Evolutionary conservation across 164 flowering plant genomes (phyloP).

Genomic region (Vitis rupestris): DNA sequence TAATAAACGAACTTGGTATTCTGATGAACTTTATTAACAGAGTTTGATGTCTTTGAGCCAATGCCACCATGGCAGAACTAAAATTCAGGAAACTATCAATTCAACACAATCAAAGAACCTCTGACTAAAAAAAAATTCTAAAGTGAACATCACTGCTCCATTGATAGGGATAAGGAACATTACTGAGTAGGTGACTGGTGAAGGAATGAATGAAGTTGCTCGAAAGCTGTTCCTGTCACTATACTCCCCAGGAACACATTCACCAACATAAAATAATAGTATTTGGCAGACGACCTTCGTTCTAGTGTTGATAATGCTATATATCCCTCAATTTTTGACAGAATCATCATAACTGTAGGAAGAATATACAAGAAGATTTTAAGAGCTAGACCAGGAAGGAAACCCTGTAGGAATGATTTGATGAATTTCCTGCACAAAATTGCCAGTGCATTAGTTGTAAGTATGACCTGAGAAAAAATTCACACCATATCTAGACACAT

Average conservation of each 20-base stretch:
- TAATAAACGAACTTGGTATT: too few relatives aligned
- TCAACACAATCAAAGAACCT: background rate
- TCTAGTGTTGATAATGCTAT: slow-evolving; percentile 70
- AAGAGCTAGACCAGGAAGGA: slow-evolving; percentile 94
- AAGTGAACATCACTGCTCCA: too few relatives aligned
- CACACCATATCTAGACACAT: background rate
- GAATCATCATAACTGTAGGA: slow-evolving; percentile 75
- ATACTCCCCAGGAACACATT: slow-evolving; percentile 97
- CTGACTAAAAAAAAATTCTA: background rate
- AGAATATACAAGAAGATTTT: slow-evolving; percentile 81
- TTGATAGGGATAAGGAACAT: slow-evolving; percentile 20
- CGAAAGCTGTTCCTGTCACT: slow-evolving; percentile 88
- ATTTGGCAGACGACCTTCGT: slow-evolving; percentile 80
- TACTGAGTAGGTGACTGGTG: slow-evolving; percentile 91
- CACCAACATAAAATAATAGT: slow-evolving; percentile 91
- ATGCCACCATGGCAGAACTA: background rate
- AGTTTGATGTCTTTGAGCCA: too few relatives aligned
- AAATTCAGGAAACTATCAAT: background rate
- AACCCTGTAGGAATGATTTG: slow-evolving; percentile 95
- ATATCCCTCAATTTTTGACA: slow-evolving; percentile 96
- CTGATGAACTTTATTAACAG: too few relatives aligned
- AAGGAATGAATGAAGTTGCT: slow-evolving; percentile 87
- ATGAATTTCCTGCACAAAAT: slow-evolving; percentile 66
- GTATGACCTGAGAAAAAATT: background rate
- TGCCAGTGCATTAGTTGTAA: background rate